A percentile compares a stretch with the other conserved stretches of the same genome.
These are phyloP conservation scores for Quercus phellos DNA, from an alignment of 331 rosid species.

Conservation along the genomic window DNA sequence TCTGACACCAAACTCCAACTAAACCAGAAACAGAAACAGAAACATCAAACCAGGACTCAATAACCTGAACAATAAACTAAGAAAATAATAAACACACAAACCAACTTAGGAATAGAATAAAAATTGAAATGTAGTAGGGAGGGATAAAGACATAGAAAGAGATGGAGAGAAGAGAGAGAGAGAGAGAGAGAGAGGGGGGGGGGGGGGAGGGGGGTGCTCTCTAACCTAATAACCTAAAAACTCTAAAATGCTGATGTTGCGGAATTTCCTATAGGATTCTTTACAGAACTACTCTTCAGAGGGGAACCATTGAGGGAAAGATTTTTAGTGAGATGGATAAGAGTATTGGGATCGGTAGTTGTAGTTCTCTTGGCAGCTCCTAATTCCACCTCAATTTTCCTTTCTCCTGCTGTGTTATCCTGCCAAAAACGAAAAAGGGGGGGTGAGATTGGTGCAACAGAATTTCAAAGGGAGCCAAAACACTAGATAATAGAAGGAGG, in stretches of 20 bases:
- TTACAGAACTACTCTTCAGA: constrained; percentile 18
- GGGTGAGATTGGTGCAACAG: background rate
- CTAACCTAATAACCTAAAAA: background rate
- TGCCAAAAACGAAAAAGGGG: constrained; percentile 18
- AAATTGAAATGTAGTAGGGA: background rate
- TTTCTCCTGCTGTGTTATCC: constrained; percentile 32
- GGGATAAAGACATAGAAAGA: background rate
- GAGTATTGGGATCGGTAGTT: constrained; percentile 19
- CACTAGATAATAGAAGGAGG: background rate
- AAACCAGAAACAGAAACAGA: background rate
- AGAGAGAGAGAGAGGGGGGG: no score
- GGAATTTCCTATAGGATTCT: background rate
- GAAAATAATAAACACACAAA: background rate
- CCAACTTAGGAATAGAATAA: background rate
- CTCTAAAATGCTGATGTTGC: background rate
- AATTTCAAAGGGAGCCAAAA: background rate
- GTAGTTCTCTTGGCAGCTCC: constrained; percentile 21
- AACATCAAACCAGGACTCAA: background rate
- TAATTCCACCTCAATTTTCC: constrained; percentile 26
- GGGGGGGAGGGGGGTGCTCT: background rate
- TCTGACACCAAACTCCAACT: background rate
- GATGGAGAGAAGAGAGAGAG: no score
- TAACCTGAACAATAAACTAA: background rate
- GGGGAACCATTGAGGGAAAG: constrained; percentile 39
- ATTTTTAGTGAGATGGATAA: constrained; percentile 41